A percentile compares a stretch with the other conserved stretches of the same genome.
phyloP scores from a whole-genome alignment of 1,139 yeast species.

The Scheffersomyces quercinus region DNA sequence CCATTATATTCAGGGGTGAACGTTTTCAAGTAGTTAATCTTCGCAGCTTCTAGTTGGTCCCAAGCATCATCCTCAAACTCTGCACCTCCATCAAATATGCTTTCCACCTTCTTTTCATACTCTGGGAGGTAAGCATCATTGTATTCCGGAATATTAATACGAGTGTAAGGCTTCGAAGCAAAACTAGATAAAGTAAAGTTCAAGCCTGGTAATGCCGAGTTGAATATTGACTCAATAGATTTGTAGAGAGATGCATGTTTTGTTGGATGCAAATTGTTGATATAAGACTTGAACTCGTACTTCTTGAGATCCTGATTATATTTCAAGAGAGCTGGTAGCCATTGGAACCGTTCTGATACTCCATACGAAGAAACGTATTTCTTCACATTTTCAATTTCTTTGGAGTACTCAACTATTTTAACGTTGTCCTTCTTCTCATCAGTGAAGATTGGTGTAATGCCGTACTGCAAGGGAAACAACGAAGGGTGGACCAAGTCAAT shows the following conservation, averaged over 20 bases:
- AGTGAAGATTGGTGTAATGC: conserved; percentile 25
- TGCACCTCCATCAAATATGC: conserved; percentile 6
- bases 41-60: conserved; percentile 11
- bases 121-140: conserved; percentile 19
- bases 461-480: conserved; percentile 38
- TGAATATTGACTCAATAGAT: conserved; percentile 31
- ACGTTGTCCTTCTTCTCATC: conserved; percentile 4
- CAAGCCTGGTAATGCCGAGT: conserved; percentile 30
- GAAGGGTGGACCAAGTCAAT: conserved; percentile 48
- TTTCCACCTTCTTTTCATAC: conserved; percentile 7
- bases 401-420: conserved; percentile 11
- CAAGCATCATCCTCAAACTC: conserved; percentile 3
- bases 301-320: conserved; percentile 9
- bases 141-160: conserved; percentile 17
- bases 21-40: conserved; percentile 13
- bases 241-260: conserved; percentile 23
- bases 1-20: conserved; percentile 12
- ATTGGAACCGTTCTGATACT: conserved; percentile 27
- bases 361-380: conserved; percentile 18
- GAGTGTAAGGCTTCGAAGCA: conserved; percentile 17
- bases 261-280: conserved; percentile 41
- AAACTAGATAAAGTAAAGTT: conserved; percentile 26
- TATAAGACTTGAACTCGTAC: conserved; percentile 31
- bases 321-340: conserved; percentile 30
- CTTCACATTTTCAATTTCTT: conserved; percentile 16